Conservation (phyloP, 768 basidiomycete genomes). For the Kwoniella pini region DNA sequence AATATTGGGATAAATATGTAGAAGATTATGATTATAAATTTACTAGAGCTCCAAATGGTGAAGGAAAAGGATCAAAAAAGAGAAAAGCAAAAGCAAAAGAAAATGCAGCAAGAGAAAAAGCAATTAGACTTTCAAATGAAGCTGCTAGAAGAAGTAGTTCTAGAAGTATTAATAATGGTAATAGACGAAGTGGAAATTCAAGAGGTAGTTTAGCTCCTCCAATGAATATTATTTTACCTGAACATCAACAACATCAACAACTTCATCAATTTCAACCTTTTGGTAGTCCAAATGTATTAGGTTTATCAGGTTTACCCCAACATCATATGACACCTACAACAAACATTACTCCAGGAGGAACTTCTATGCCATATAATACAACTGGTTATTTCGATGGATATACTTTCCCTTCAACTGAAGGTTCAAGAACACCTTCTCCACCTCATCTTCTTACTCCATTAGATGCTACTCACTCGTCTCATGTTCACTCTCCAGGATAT, state of each 20-base stretch:
- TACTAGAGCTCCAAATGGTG: conserved; percentile 14
- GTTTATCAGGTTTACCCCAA: conserved; percentile 1
- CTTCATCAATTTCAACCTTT: not conserved
- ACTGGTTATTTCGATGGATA: conserved; percentile 12
- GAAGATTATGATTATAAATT: conserved; percentile 14
- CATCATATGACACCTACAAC: conserved; percentile 6
- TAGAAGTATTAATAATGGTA: not conserved
- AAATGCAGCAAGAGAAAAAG: conserved; percentile 15
- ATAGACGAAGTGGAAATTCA: not conserved
- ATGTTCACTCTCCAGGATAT: not conserved
- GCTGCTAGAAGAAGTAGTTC: conserved; percentile 6
- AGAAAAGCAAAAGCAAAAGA: conserved; percentile 15
- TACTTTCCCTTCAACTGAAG: conserved; percentile 7
- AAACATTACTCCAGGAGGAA: not conserved
- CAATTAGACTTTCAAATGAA: conserved; percentile 7
- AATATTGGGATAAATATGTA: conserved; percentile 13
- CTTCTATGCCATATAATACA: not conserved
- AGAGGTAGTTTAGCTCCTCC: not conserved
- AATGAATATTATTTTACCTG: conserved; percentile 9
- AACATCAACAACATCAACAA: conserved; percentile 4
- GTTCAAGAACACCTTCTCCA: conserved; percentile 5
- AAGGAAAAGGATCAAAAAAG: conserved; percentile 14
- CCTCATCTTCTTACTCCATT: conserved; percentile 13
- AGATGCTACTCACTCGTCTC: conserved; percentile 5
- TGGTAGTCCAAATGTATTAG: conserved; percentile 7